Conservation (phyloP, 1,139 yeast species). For the Petasospora rhodanensis region DNA sequence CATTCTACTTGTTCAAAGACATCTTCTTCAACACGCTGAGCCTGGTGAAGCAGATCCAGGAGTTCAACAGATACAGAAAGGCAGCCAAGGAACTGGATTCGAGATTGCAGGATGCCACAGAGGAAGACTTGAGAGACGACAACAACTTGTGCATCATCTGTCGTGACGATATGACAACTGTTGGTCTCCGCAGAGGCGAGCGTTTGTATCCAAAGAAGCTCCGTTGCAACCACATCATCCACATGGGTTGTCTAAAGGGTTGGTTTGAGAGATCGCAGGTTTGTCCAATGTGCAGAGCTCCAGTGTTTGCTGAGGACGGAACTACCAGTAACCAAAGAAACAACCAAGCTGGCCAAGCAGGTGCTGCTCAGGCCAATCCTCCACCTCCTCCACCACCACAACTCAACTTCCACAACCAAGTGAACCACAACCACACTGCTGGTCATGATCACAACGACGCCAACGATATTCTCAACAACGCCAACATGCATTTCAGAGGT, state of each 20-base stretch:
- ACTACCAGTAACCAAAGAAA: background rate
- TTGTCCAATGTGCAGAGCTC: conserved; percentile 86
- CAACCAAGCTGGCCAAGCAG: too few relatives aligned
- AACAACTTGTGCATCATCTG: conserved; percentile 76
- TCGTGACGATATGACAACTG: conserved; percentile 69
- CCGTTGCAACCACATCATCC: conserved; percentile 83
- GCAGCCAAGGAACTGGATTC: conserved; percentile 65
- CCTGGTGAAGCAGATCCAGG: conserved; percentile 46
- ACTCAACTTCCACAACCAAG: too few relatives aligned
- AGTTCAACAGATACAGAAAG: conserved; percentile 50
- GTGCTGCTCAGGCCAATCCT: too few relatives aligned
- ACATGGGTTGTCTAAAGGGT: conserved; percentile 82
- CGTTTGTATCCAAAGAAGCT: conserved; percentile 70
- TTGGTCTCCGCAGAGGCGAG: conserved; percentile 29
- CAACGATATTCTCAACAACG: too few relatives aligned
- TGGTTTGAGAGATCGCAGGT: conserved; percentile 91
- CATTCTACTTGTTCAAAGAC: conserved; percentile 66
- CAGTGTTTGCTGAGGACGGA: conserved; percentile 40
- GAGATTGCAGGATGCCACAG: conserved; percentile 56
- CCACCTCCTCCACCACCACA: too few relatives aligned
- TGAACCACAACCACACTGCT: too few relatives aligned
- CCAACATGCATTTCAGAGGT: background rate
- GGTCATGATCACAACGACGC: too few relatives aligned
- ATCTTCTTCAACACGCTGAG: conserved; percentile 50
- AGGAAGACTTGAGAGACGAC: conserved; percentile 54